phyloP scores from a whole-genome alignment of 2,329 filamentous ascomycete species.

The Aureobasidium pullulans region DNA sequence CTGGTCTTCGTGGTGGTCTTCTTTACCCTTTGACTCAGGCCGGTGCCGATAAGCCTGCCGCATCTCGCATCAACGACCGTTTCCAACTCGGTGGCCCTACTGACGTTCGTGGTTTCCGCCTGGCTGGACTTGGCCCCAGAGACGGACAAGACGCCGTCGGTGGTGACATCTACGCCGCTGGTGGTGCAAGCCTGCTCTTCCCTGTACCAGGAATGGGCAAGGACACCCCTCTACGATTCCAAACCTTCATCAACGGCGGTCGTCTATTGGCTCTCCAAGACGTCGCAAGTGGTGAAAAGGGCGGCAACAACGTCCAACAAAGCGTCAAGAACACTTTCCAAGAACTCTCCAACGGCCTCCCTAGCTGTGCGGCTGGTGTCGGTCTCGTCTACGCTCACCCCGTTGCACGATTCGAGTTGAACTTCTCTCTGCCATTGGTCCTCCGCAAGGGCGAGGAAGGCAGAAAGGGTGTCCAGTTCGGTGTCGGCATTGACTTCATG shows the following conservation, averaged over 20 bases:
- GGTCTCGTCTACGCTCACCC: constrained; percentile 94
- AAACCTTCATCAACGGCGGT: constrained; percentile 87
- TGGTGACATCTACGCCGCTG: constrained; percentile 86
- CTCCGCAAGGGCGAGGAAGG: constrained; percentile 75
- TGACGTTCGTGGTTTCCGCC: constrained; percentile 87
- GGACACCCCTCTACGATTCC: constrained; percentile 77
- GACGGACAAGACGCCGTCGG: constrained; percentile 82
- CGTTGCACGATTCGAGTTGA: constrained; percentile 87
- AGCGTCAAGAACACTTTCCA: constrained; percentile 57
- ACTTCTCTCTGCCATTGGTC: constrained; percentile 83
- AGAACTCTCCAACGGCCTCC: constrained; percentile 66
- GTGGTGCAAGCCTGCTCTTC: constrained; percentile 75
- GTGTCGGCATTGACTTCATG: constrained; percentile 94
- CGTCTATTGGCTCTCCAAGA: constrained; percentile 69
- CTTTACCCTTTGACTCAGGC: constrained; percentile 73
- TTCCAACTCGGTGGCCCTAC: constrained; percentile 93
- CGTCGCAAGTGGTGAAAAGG: constrained; percentile 29
- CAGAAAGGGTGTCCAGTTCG: constrained; percentile 86
- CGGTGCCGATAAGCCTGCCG: constrained; percentile 46
- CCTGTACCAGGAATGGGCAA: constrained; percentile 75
- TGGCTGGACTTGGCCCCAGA: constrained; percentile 80
- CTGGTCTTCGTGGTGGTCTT: constrained; percentile 71
- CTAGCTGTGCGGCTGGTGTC: constrained; percentile 78
- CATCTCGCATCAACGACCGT: constrained; percentile 83
- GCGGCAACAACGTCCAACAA: constrained; percentile 44